Conservation (phyloP, 2,329 filamentous ascomycete genomes). For the Venturia asperata region DNA sequence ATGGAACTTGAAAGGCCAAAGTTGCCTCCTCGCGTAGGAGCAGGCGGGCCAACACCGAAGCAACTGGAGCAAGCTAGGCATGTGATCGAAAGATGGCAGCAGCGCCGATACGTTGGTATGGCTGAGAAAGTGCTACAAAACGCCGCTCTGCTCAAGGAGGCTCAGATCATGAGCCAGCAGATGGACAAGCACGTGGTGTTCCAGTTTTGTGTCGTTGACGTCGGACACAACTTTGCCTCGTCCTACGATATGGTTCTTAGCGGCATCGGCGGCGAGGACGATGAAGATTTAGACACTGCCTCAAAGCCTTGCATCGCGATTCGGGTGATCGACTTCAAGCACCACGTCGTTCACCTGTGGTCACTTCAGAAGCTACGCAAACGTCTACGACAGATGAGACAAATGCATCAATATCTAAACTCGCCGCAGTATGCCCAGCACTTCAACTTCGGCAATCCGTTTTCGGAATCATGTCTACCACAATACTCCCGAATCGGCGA, state of each 20-base stretch:
- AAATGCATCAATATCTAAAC: conserved; percentile 94
- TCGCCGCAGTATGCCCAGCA: conserved; percentile 92
- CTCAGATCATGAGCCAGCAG: conserved; percentile 95
- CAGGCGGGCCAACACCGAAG: conserved; percentile 53
- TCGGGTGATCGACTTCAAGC: conserved; percentile 83
- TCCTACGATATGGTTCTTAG: conserved; percentile 96
- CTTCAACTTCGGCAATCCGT: conserved; percentile 86
- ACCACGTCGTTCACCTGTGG: conserved; percentile 83
- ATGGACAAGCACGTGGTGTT: conserved; percentile 90
- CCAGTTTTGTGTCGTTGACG: conserved; percentile 86
- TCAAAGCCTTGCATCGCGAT: conserved; percentile 87
- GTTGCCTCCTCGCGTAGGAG: conserved; percentile 21
- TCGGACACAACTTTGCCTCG: conserved; percentile 80
- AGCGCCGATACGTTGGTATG: conserved; percentile 85
- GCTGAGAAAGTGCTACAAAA: conserved; percentile 85
- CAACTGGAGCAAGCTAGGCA: conserved; percentile 65
- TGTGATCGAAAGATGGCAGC: conserved; percentile 67
- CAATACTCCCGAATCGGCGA: conserved; percentile 90
- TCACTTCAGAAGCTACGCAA: conserved; percentile 87
- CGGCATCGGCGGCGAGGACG: conserved; percentile 78
- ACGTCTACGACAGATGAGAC: conserved; percentile 84
- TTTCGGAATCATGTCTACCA: conserved; percentile 83
- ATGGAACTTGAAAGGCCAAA: conserved; percentile 58
- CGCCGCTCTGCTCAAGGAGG: conserved; percentile 83
- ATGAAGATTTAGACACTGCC: conserved; percentile 70